Evolutionary conservation across 495 filamentous ascomycete species (phyloP), one percentile per base, ranked within the genome.

Genomic region (Aspergillus bridgeri): DNA sequence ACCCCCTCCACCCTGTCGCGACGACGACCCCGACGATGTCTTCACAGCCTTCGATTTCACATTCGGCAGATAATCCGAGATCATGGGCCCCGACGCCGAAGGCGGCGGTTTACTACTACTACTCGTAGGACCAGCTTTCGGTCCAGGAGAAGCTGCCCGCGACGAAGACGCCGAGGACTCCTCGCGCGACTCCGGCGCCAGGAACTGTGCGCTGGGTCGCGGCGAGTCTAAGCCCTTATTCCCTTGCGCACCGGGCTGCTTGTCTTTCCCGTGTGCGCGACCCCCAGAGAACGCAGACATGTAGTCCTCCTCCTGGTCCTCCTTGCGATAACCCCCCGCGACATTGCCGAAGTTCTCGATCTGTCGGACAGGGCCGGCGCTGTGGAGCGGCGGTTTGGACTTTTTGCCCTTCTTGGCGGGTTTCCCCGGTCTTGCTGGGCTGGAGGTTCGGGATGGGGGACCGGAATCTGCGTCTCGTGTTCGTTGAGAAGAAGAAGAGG

Each of bases 41-140:
- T 83, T 83, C 43, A 74, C 81, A 7, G 83, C 80, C 52, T 80
- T 84, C 13, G 82, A 73, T 60, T 86, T 87, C 6, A 83, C 72
- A 54, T 87, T 89, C 13, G 80, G 81, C 9, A 85, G 80, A 49
- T 84, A 71, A 67, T 96, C 92, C 0, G 91, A 95, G 22, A 93
- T 87, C 27, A 96, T 76, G 13, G 83, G 81, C 15, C 92, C 93
- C 0, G 83, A 76, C 27, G 85, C 85, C 3, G 89, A 90, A 0
- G 89, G 87, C 3, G 86, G 86, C 0, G 74, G 62, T 65, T 84
- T 89, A 27, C 80, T 62, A 42, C 27, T 17, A 22, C 71, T 27
- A 7, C 25, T 72, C 15, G 65, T 61, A 67, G 33, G 11, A 15
- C 11, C 11, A 3, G 33, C 3, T 4, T 73, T 57, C 54, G 71